phyloP scores from a whole-genome alignment of 768 basidiomycete species.

The Naganishia onofrii region DNA sequence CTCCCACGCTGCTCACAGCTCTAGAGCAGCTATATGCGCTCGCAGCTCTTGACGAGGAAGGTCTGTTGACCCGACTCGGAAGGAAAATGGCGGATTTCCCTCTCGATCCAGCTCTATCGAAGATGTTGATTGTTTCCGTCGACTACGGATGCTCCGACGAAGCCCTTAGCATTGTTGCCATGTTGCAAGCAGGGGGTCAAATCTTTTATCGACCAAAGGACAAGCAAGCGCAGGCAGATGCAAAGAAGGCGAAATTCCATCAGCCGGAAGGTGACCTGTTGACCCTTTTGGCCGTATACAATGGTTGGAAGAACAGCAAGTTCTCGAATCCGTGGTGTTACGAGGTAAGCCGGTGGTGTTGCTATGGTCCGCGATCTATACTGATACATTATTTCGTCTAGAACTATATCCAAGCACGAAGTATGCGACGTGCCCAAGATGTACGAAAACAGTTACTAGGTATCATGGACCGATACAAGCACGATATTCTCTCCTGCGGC shows the following conservation, averaged over 20 bases:
- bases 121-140: conserved; percentile 97
- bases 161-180: conserved; percentile 92
- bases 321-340: conserved; percentile 99
- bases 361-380: neutral
- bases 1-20: conserved; percentile 94
- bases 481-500: conserved; percentile 83
- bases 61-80: conserved; percentile 85
- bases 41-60: conserved; percentile 95
- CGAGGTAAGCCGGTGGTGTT: conserved; percentile 54
- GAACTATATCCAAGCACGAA: conserved; percentile 96
- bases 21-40: conserved; percentile 90
- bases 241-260: conserved; percentile 99
- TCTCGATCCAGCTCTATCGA: conserved; percentile 91
- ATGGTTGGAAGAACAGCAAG: conserved; percentile 94
- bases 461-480: conserved; percentile 99
- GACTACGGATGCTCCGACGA: conserved; percentile 98
- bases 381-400: conserved; percentile 9
- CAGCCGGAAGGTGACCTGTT: conserved; percentile 91
- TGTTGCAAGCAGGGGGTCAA: conserved; percentile 85
- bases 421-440: conserved; percentile 95
- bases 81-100: conserved; percentile 99
- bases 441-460: conserved; percentile 94
- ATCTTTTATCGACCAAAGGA: conserved; percentile 99
- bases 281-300: conserved; percentile 73
- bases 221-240: conserved; percentile 97